Evolutionary conservation across 768 basidiomycete species (phyloP).

Genomic region (Cyclocybe cylindracea): DNA sequence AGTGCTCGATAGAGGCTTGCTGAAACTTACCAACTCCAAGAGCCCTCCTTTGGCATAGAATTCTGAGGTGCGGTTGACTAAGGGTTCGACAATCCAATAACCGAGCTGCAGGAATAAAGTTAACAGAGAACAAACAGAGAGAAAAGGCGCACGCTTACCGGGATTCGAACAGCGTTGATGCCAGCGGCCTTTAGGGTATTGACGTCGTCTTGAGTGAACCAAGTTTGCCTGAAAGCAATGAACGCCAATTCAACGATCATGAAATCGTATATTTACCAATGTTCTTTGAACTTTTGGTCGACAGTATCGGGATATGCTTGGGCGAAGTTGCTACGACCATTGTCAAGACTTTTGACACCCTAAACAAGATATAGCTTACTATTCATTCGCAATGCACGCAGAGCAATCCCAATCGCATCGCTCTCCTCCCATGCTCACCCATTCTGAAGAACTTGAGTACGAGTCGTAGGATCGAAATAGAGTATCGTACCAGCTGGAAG

Average conservation of each 20-base stretch:
- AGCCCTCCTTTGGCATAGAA: constrained; percentile 74
- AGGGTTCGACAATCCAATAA: constrained; percentile 77
- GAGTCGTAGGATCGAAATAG: background rate
- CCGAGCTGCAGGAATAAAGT: constrained; percentile 52
- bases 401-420: constrained; percentile 53
- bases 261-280: constrained; percentile 49
- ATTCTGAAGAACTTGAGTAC: constrained; percentile 42
- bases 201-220: constrained; percentile 72
- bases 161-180: constrained; percentile 78
- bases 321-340: constrained; percentile 52
- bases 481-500: constrained; percentile 54
- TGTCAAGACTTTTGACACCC: background rate
- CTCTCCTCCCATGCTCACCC: constrained; percentile 75
- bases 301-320: constrained; percentile 59
- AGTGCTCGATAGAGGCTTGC: background rate
- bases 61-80: constrained; percentile 64
- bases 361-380: constrained; percentile 38
- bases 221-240: constrained; percentile 48
- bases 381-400: constrained; percentile 67
- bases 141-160: constrained; percentile 42
- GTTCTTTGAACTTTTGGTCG: constrained; percentile 56
- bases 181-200: constrained; percentile 49
- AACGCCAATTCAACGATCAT: background rate
- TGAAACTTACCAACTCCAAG: constrained; percentile 50
- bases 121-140: background rate